phyloP scores from a whole-genome alignment of 352 stramenopile genomes.

The Phytophthora palmivora region DNA sequence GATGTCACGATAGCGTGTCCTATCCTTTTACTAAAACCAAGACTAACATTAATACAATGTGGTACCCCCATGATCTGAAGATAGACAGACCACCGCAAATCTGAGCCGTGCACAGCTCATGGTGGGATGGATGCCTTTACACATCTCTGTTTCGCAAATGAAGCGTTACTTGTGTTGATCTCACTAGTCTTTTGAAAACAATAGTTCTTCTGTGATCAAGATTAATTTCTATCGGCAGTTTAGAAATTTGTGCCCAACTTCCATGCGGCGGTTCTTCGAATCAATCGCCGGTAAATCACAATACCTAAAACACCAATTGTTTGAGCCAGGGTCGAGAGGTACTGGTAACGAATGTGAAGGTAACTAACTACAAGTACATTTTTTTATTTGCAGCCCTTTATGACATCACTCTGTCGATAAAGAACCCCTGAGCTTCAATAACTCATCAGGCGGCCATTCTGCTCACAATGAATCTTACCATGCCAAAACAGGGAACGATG shows the following conservation, averaged over 20 bases:
- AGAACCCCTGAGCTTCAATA: not conserved
- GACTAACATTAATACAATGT: constrained; percentile 8
- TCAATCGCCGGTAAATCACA: too few relatives aligned
- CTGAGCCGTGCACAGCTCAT: constrained; percentile 2
- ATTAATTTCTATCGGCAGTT: too few relatives aligned
- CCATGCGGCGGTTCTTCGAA: too few relatives aligned
- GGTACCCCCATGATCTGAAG: constrained; percentile 1
- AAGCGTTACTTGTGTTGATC: not conserved
- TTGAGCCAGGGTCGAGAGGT: too few relatives aligned
- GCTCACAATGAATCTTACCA: not conserved
- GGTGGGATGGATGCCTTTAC: constrained; percentile 3
- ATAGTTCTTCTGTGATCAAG: too few relatives aligned
- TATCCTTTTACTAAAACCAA: constrained; percentile 7
- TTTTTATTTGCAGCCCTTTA: not conserved
- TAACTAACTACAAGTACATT: too few relatives aligned
- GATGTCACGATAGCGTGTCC: too few relatives aligned
- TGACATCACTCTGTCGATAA: not conserved
- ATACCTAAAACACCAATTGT: too few relatives aligned
- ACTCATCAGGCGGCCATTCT: not conserved
- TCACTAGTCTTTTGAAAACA: too few relatives aligned
- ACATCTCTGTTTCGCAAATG: not conserved
- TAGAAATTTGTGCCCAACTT: too few relatives aligned
- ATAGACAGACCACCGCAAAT: not conserved
- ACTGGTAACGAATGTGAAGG: too few relatives aligned
- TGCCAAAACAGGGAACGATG: not conserved